Evolutionary conservation across 345 rosid genomes (phyloP), one percentile per base, ranked within the genome.

Genomic region (Chamaenerion angustifolium): DNA sequence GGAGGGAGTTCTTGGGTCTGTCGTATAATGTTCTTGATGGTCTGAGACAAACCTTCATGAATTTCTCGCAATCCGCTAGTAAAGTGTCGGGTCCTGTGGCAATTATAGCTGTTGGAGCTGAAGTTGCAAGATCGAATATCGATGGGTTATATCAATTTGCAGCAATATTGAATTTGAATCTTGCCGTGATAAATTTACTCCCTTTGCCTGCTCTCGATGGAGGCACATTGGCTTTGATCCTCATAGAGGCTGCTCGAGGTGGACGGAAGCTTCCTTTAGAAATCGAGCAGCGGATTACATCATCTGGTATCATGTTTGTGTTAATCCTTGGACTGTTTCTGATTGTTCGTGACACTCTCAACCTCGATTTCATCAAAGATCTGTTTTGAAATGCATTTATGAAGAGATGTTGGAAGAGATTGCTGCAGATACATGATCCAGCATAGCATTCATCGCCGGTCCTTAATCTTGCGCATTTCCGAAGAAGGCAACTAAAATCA

Each of bases 141-240:
- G 94, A 81, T 35, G 94, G 94, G 12, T 88, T 90, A 42, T 90
- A 74, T 64, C 96, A 90, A 42, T 90, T 90, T 42, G 96, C 94
- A 1, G 98, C 98, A 6, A 64, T 86, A 41, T 78, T 86, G 23
- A 90, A 86, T 69, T 52, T 86, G 23, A 86, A 90, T 60, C 94
- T 90, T 49, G 95, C 98, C 1, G 84, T 86, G 48, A 83, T 90
- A 54, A 86, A 86, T 55, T 86, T 86, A 45, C 80, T 86, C 54
- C 96, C 98, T 1, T 71, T 90, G 57, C 98, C 98, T 59, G 98
- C 98, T 42, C 64, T 83, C 12, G 96, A 90, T 49, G 98, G 98
- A 35, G 98, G 98, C 21, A 69, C 96, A 1, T 64, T 86, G 74
- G 98, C 98, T 42, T 71, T 86, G 68, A 77, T 90, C 69, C 73